Evolutionary conservation across 139 green algal species (phyloP).

Genomic region (Chlamydomonas sphaeroides): DNA sequence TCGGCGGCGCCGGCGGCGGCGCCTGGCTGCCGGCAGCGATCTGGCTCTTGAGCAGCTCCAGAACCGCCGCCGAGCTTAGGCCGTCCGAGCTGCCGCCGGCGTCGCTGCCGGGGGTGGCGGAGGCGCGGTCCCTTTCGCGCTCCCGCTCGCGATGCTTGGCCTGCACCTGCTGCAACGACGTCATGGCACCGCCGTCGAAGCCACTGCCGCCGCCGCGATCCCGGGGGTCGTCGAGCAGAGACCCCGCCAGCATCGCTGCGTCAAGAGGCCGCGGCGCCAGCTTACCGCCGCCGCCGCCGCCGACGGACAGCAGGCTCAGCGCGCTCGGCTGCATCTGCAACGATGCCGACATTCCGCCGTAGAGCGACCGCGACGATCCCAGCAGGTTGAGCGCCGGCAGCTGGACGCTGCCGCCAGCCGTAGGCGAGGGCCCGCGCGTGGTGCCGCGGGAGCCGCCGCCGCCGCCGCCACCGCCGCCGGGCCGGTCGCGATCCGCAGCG

Average conservation of each 20-base stretch:
- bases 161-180: background rate
- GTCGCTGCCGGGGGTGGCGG: background rate
- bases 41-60: background rate
- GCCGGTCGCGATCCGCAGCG: too few relatives aligned
- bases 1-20: too few relatives aligned
- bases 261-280: constrained; percentile 2
- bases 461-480: background rate
- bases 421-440: background rate
- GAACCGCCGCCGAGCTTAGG: background rate
- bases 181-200: background rate
- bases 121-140: background rate
- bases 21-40: background rate
- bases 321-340: background rate
- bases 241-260: background rate
- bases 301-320: too few relatives aligned
- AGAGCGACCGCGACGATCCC: background rate
- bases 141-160: background rate
- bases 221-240: background rate
- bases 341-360: background rate
- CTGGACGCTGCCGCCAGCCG: background rate
- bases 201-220: too few relatives aligned
- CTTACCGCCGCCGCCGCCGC: background rate
- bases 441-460: too few relatives aligned
- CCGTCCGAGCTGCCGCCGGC: background rate
- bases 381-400: background rate